These are phyloP conservation scores for Saccharomyces paradoxus DNA, from an alignment of 805 yeast genomes.

Conservation along the genomic window DNA sequence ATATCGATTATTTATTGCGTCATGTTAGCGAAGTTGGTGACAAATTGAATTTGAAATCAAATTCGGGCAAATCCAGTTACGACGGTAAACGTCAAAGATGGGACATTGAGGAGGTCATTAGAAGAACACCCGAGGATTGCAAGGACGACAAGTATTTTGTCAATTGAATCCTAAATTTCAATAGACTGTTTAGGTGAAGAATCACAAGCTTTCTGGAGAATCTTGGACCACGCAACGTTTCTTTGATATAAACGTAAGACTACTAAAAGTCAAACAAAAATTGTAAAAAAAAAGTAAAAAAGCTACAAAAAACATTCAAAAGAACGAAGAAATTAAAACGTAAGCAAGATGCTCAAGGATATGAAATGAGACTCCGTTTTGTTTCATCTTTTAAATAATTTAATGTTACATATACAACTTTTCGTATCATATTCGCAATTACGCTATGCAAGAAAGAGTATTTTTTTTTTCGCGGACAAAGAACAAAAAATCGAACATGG, in stretches of 20 bases:
- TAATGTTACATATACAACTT: background rate
- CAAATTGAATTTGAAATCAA: slow-evolving; percentile 60
- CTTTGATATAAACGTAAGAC: background rate
- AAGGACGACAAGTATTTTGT: slow-evolving; percentile 34
- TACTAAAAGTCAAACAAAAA: background rate
- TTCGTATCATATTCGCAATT: background rate
- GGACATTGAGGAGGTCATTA: slow-evolving; percentile 70
- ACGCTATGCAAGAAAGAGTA: background rate
- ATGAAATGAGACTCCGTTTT: background rate
- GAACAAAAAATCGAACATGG: background rate
- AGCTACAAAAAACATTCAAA: background rate
- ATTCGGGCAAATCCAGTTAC: slow-evolving; percentile 69
- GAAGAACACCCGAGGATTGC: slow-evolving; percentile 60
- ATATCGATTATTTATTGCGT: slow-evolving; percentile 70
- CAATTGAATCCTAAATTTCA: slow-evolving; percentile 6
- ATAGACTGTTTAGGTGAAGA: background rate
- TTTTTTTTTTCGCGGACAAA: background rate
- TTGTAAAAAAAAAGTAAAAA: background rate
- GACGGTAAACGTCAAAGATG: slow-evolving; percentile 68
- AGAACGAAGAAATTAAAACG: background rate
- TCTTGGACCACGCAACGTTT: background rate
- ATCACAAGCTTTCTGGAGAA: background rate
- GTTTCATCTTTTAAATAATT: background rate
- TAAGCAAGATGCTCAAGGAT: background rate
- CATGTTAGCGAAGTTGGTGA: slow-evolving; percentile 76